Evolutionary conservation across 2,329 filamentous ascomycete genomes (phyloP), one percentile per base, ranked within the genome.

Genomic region (Scytalidium lignicola): DNA sequence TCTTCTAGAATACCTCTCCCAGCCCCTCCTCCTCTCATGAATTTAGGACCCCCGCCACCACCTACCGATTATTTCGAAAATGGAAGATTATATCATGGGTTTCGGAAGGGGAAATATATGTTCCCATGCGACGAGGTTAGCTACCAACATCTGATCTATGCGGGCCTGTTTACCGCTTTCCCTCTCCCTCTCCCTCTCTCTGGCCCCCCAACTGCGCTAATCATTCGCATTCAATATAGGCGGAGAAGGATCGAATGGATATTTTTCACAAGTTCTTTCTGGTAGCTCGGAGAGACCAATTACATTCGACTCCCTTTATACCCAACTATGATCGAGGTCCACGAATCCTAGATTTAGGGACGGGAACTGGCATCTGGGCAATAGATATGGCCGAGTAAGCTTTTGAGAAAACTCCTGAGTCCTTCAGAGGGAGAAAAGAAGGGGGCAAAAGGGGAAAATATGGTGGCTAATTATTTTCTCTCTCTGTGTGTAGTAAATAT

Each of bases 291-390:
- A 72, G 58, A 60, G 76, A 58, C 66, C 71, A 57, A 61, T 67
- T 63, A 67, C 74, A 53, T 70, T 73, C 32, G 63, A 74, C 44
- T 60, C 66, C 52, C 55, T 67, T 51, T 60, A 67, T 28, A 7
- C 44, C 39, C 8, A 60, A 55, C 43, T 57, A 52, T 23, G 55
- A 61, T 37, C 41, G 43, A 17, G 58, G 54, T 8, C 68, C 69
- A 2, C 68, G 71, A 45, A 74, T 86, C 43, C 63, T 86, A 40
- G 83, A 86, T 60, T 64, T 96, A 47, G 92, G 90, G 40, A 91
- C 86, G 55, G 92, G 91, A 18, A 95, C 90, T 1, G 90, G 90
- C 37, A 92, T 95, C 53, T 97, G 92, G 92, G 82, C 86, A 39
- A 88, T 95, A 59, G 86, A 92, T 57, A 86, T 96, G 70, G 86